A percentile compares a stretch with the other conserved stretches of the same genome.
These are phyloP conservation scores for Colletotrichum musicola DNA, from an alignment of 2,329 filamentous ascomycete species.

Conservation along the genomic window DNA sequence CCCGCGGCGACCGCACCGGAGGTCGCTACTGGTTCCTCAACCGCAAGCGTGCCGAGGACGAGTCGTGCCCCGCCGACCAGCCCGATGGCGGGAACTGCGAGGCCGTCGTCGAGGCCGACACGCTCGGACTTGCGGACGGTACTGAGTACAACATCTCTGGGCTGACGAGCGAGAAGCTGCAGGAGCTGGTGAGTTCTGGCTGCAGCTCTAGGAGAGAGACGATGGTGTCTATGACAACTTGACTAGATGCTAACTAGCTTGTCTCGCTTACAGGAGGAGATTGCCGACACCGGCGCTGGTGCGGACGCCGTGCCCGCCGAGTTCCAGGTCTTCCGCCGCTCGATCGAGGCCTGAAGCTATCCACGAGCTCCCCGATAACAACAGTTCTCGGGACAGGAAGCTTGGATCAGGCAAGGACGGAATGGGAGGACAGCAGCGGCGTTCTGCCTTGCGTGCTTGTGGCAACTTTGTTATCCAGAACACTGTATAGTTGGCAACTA, in stretches of 20 bases:
- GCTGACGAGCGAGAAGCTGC: slow-evolving; percentile 18
- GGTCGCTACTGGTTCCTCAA: slow-evolving; percentile 24
- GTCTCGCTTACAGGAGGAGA: slow-evolving; percentile 8
- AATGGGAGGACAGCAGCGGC: not conserved
- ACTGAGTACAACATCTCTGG: slow-evolving; percentile 24
- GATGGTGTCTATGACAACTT: not conserved
- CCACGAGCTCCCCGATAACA: not conserved
- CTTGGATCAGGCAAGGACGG: not conserved
- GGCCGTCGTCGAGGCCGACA: slow-evolving; percentile 15
- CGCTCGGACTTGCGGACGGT: slow-evolving; percentile 27
- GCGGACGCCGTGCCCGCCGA: slow-evolving; percentile 29
- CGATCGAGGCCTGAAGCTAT: not conserved
- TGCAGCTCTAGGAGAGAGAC: not conserved
- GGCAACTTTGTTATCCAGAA: not conserved
- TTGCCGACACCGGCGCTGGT: slow-evolving; percentile 16
- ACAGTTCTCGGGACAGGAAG: not conserved
- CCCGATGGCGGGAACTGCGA: slow-evolving; percentile 24
- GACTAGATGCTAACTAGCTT: slow-evolving; percentile 8
- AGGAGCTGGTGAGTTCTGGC: slow-evolving; percentile 10
- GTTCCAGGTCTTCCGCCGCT: slow-evolving; percentile 11
- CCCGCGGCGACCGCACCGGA: slow-evolving; percentile 27
- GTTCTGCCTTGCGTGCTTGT: slow-evolving; percentile 1
- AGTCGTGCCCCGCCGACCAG: slow-evolving; percentile 28
- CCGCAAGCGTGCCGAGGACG: slow-evolving; percentile 25
- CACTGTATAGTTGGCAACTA: not conserved